Evolutionary conservation across 2,329 filamentous ascomycete genomes (phyloP).

Genomic region (Pseudocercospora musae): DNA sequence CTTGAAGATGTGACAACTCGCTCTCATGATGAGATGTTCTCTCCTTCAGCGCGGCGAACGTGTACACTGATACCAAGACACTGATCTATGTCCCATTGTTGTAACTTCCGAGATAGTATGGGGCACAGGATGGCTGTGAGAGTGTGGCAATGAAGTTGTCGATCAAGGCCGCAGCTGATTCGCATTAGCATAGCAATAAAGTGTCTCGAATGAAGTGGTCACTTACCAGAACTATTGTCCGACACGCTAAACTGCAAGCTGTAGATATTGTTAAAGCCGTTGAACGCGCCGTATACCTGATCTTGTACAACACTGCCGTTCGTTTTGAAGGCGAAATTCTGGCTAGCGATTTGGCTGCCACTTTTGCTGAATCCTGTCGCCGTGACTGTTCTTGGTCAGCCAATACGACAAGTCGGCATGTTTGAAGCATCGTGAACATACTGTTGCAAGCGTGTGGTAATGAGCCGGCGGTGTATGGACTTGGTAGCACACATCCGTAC

Average conservation of each 20-base stretch:
- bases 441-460: conserved; percentile 16
- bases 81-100: conserved; percentile 11
- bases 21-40: neutral
- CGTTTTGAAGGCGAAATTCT: conserved; percentile 17
- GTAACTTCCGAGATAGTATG: conserved; percentile 14
- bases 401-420: too few relatives aligned
- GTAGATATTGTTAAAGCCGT: conserved; percentile 14
- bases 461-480: conserved; percentile 17
- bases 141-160: conserved; percentile 21
- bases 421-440: neutral
- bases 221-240: neutral
- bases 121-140: conserved; percentile 11
- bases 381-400: conserved; percentile 3
- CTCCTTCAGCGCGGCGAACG: neutral
- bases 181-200: neutral
- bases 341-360: conserved; percentile 5
- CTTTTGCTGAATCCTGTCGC: conserved; percentile 10
- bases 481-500: conserved; percentile 20
- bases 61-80: neutral
- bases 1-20: neutral
- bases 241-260: conserved; percentile 15
- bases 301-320: conserved; percentile 21
- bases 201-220: neutral
- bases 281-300: conserved; percentile 15
- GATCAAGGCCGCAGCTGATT: conserved; percentile 11